Evolutionary conservation across 2,329 filamentous ascomycete species (phyloP), one percentile per base, ranked within the genome.

Genomic region (Gliomastix tumulicola): DNA sequence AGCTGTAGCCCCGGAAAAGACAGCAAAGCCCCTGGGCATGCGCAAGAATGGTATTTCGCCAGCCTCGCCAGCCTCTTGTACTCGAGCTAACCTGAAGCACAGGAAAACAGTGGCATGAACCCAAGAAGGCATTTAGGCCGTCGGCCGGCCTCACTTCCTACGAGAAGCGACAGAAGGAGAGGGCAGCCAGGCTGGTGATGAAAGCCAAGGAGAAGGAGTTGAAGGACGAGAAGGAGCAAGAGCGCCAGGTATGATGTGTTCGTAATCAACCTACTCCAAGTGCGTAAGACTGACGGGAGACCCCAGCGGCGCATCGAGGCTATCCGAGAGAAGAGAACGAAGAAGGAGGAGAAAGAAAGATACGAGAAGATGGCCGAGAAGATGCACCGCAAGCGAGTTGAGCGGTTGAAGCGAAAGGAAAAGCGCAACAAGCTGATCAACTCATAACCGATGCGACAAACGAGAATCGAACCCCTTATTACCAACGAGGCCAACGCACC

Each of bases 301-400:
- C 27, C 45, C 37, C 54, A 95, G 86, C 73, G 76, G 55, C 80
- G 81, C 48, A 79, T 92, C 37, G 76, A 89, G 53, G 74, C 74
- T 10, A 85, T 97, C 55, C 89, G 84, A 53, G 88, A 94, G 45
- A 89, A 84, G 62, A 77, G 87, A 48, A 83, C 79, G 16, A 85
- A 82, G 36, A 97, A 96, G 73, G 89, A 88, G 51, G 92, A 97
- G 69, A 88, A 84, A 62, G 88, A 89, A 54, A 74, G 90, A 48
- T 97, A 90, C 57, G 87, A 88, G 60, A 87, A 89, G 69, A 78
- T 98, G 78, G 90, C 88, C 16, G 87, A 88, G 66, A 97, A 92
- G 69, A 97, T 98, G 92, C 90, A 97, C 68, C 80, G 78, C 63
- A 97, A 95, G 74, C 76, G 89, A 43, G 83, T 97, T 11, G 92